Conservation (phyloP, 2,329 filamentous ascomycete genomes). For the Elsinoe australis region DNA sequence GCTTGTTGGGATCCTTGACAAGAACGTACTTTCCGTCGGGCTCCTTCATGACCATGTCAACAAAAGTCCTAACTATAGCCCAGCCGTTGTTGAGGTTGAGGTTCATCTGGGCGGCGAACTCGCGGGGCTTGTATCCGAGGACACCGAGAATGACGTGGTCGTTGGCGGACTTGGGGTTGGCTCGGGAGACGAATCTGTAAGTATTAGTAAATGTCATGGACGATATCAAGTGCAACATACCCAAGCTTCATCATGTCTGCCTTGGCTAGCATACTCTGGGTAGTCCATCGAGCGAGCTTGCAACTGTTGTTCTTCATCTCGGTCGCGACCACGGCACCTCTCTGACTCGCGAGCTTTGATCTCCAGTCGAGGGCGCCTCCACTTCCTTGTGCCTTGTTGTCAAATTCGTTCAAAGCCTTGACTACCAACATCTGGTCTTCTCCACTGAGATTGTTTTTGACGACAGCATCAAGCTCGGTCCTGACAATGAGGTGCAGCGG, state of each 20-base stretch:
- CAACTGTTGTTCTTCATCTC: constrained; percentile 99
- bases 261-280: constrained; percentile 91
- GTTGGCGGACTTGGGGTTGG: constrained; percentile 84
- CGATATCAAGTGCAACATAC: constrained; percentile 44
- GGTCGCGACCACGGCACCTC: constrained; percentile 93
- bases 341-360: constrained; percentile 85
- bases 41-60: constrained; percentile 80
- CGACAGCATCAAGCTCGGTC: constrained; percentile 88
- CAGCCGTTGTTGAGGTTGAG: constrained; percentile 93
- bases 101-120: constrained; percentile 98
- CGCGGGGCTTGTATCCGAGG: constrained; percentile 92
- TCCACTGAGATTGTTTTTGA: constrained; percentile 88
- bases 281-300: constrained; percentile 97
- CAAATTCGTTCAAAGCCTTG: constrained; percentile 98
- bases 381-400: constrained; percentile 92
- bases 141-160: constrained; percentile 94
- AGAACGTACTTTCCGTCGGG: constrained; percentile 67
- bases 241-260: constrained; percentile 99
- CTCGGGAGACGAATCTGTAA: constrained; percentile 80
- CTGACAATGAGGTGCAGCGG: constrained; percentile 88
- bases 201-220: constrained; percentile 21
- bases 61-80: constrained; percentile 97
- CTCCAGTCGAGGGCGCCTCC: constrained; percentile 96
- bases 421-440: constrained; percentile 87
- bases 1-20: constrained; percentile 91